A percentile compares a stretch with the other conserved stretches of the same genome.
Evolutionary conservation across 1,284 basidiomycete genomes (phyloP).

Genomic region (Irpex sp.): DNA sequence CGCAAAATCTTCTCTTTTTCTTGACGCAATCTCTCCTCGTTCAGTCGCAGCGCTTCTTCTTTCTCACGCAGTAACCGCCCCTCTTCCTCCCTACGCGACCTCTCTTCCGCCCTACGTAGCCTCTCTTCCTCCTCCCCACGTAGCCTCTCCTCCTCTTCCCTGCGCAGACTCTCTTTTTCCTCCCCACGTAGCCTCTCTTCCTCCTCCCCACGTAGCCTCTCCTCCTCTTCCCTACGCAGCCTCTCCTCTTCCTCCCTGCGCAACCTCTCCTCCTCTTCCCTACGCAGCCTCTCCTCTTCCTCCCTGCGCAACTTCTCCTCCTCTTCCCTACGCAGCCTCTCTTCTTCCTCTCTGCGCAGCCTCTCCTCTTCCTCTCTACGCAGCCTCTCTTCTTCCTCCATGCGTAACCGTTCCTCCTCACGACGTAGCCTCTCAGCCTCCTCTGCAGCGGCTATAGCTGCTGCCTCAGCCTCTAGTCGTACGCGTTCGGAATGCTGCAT

Average conservation of each 20-base stretch:
- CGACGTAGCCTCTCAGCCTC: conserved; percentile 13
- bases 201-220: not conserved
- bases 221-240: not conserved
- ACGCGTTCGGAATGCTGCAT: conserved; percentile 29
- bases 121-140: conserved; percentile 14
- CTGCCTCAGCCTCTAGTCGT: conserved; percentile 28
- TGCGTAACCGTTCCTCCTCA: conserved; percentile 23
- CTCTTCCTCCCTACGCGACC: conserved; percentile 14
- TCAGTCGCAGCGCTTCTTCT: not conserved
- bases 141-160: not conserved
- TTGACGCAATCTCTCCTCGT: conserved; percentile 17
- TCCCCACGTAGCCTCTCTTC: not conserved
- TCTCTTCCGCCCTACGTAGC: conserved; percentile 11
- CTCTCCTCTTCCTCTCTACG: conserved; percentile 17
- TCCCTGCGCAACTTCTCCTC: not conserved
- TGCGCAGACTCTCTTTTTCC: not conserved
- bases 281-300: not conserved
- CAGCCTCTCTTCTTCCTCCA: conserved; percentile 26
- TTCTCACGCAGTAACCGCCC: not conserved
- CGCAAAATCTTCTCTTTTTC: conserved; percentile 23
- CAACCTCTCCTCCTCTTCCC: not conserved
- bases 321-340: conserved; percentile 14
- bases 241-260: conserved; percentile 22
- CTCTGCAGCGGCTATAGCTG: conserved; percentile 20
- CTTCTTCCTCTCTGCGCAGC: conserved; percentile 29